Evolutionary conservation across 2,329 filamentous ascomycete species (phyloP).

Genomic region (Alternaria sp.): DNA sequence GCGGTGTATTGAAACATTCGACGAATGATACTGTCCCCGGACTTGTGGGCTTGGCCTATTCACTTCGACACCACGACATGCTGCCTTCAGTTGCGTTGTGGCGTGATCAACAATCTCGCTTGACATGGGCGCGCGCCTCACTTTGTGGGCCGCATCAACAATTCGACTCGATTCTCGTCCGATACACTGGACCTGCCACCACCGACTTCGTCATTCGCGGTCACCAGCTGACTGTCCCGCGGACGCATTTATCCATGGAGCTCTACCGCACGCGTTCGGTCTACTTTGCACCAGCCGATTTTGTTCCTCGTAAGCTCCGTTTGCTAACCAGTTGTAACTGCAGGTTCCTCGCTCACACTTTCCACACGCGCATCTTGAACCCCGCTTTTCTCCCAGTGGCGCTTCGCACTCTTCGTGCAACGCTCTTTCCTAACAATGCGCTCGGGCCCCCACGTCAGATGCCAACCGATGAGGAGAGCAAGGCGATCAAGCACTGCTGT

Average conservation of each 20-base stretch:
- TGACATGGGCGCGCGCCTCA: constrained; percentile 32
- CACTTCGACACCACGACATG: constrained; percentile 8
- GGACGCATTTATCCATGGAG: constrained; percentile 23
- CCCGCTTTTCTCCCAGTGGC: constrained; percentile 56
- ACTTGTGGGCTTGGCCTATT: constrained; percentile 7
- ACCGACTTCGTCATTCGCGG: constrained; percentile 15
- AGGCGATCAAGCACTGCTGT: constrained; percentile 71
- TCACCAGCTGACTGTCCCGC: constrained; percentile 39
- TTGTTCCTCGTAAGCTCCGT: constrained; percentile 26
- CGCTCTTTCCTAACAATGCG: constrained; percentile 86
- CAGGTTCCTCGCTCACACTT: constrained; percentile 58
- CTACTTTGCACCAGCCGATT: constrained; percentile 39
- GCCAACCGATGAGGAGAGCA: constrained; percentile 66
- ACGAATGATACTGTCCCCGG: constrained; percentile 13
- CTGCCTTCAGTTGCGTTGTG: constrained; percentile 12
- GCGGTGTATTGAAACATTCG: constrained; percentile 13
- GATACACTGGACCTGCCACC: constrained; percentile 7
- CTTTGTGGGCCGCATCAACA: constrained; percentile 24
- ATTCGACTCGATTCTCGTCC: constrained; percentile 16
- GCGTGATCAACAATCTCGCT: constrained; percentile 21
- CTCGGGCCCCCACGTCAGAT: constrained; percentile 70
- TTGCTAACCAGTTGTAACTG: constrained; percentile 37
- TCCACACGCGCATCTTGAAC: constrained; percentile 55
- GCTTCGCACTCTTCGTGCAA: constrained; percentile 74
- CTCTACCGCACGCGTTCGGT: constrained; percentile 26